Base-by-base conservation (phyloP, 164 flowering plant species). In the Vitis amurensis region DNA sequence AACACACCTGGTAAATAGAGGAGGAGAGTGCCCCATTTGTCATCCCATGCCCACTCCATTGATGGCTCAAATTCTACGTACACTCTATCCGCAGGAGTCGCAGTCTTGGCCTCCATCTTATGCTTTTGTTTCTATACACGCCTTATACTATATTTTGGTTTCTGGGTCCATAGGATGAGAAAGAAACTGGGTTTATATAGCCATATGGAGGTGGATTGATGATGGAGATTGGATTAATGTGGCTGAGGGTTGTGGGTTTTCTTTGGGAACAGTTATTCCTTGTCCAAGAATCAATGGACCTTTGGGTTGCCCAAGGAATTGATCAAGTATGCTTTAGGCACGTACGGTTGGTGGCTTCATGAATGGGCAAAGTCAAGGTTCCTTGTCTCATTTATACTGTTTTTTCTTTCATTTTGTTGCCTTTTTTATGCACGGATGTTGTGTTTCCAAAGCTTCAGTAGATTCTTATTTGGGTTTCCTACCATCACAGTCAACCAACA, bases 21-120 rank as follows among this genome's bases (percentile, higher is more conserved):
- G 48, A 72, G 62, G 11, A 82, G 67, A 47, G 73, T 74, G 65
- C 74, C 75, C 15, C n/a, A 52, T 13, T 13, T 71, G 8, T 71
- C 61, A 19, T 72, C 80, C 2, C 8, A 17, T 11, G 48, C 59
- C 79, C 68, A 68, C 4, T 73, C 78, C 5, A 37, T 53, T 3
- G 47, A 15, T 48, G 82, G 79, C 11, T 74, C 81, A 30, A 74
- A 69, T 2, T 77, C 73, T 50, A 72, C 74, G 23, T 74, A 77
- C 2, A 13, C 70, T 11, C 59, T 71, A 2, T 37, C 7, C 10
- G 23, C 11, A 44, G 6, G 11, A 17, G 2, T 19, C 10, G 13
- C 8, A 31, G 10, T 4, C 59, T 66, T n/a, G 11, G 6, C 19
- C 5, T 27, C 58, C 9, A 17, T 50, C 55, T 64, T 64, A 16